These are phyloP conservation scores for Setaria italica DNA, from an alignment of 202 grass and related monocot species.

Conservation along the genomic window DNA sequence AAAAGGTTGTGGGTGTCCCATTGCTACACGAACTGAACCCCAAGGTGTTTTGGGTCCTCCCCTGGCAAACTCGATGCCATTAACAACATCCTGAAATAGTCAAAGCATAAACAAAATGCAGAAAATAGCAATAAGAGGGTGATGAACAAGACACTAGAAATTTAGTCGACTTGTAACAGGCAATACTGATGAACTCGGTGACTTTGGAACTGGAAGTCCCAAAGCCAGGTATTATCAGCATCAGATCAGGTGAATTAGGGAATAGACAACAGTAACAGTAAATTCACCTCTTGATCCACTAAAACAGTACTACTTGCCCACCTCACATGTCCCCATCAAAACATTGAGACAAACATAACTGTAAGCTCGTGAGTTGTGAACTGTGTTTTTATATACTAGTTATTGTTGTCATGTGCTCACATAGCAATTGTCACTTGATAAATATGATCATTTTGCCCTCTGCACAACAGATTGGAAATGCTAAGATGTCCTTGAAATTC, in stretches of 20 bases:
- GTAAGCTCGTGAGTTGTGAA: not conserved
- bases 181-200: not conserved
- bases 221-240: not conserved
- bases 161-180: not conserved
- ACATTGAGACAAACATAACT: not conserved
- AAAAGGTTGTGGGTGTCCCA: conserved; percentile 91
- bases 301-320: not conserved
- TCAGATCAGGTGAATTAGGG: not conserved
- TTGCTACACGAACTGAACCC: conserved; percentile 79
- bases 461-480: not conserved
- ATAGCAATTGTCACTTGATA: not conserved
- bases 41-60: conserved; percentile 71
- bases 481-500: not conserved
- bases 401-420: not conserved
- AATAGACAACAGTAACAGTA: not conserved
- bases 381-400: not conserved
- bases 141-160: not conserved
- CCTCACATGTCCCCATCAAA: not conserved
- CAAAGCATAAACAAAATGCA: conserved; percentile 33
- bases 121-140: conserved; percentile 4
- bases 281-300: not conserved
- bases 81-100: conserved; percentile 72
- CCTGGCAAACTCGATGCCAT: conserved; percentile 92
- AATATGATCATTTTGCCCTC: not conserved
- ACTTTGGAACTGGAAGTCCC: not conserved